Evolutionary conservation across 2,329 filamentous ascomycete species (phyloP).

Genomic region (Keithomyces neogunnii): DNA sequence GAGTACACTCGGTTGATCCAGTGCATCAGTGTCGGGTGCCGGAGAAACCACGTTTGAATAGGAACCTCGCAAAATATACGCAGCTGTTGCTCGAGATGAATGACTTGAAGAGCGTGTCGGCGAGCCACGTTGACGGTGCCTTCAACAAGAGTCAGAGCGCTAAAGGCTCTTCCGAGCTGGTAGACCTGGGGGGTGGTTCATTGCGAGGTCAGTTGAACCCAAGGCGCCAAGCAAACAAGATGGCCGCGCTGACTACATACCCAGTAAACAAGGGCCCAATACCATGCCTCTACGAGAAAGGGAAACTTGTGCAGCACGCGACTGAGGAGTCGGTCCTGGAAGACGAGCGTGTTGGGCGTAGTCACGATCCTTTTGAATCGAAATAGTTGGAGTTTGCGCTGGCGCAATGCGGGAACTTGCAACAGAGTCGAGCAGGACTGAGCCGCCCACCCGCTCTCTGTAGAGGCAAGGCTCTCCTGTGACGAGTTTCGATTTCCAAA

Average conservation of each 20-base stretch:
- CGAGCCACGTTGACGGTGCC: conserved; percentile 61
- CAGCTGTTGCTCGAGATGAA: conserved; percentile 56
- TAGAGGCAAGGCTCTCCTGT: conserved; percentile 14
- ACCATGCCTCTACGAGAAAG: conserved; percentile 66
- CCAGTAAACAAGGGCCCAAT: conserved; percentile 45
- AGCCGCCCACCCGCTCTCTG: conserved; percentile 14
- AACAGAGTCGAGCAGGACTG: conserved; percentile 16
- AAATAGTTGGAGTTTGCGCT: conserved; percentile 24
- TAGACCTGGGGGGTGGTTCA: conserved; percentile 46
- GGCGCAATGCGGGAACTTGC: conserved; percentile 19
- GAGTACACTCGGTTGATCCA: conserved; percentile 69
- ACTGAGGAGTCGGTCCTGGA: conserved; percentile 52
- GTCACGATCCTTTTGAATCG: conserved; percentile 21
- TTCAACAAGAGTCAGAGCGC: conserved; percentile 58
- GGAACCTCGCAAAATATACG: conserved; percentile 57
- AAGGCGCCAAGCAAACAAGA: not conserved
- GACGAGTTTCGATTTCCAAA: conserved; percentile 14
- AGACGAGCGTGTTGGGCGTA: conserved; percentile 44
- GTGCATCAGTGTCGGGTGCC: conserved; percentile 47
- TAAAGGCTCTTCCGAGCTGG: conserved; percentile 64
- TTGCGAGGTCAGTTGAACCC: too few relatives aligned
- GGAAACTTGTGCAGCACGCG: conserved; percentile 58
- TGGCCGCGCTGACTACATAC: not conserved
- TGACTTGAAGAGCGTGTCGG: conserved; percentile 58
- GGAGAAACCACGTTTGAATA: conserved; percentile 26